Base-by-base conservation (phyloP, 768 basidiomycete species). In the Tricholoma flavovirens region DNA sequence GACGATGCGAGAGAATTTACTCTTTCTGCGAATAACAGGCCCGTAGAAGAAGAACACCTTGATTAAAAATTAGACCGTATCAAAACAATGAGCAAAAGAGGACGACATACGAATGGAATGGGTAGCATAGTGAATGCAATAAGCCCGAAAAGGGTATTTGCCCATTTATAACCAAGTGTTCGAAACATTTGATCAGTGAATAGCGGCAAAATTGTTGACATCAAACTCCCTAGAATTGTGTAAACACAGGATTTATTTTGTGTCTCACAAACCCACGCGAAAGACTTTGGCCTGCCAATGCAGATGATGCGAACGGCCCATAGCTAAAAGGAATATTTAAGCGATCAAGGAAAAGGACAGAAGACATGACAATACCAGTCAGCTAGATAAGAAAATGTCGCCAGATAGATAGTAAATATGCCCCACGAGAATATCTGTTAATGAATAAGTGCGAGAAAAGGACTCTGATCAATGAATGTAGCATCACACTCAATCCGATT, bases 211-310 rank as follows among this genome's bases (percentile, higher is more conserved):
- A 72, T 74, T 11, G 74, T 74, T 0, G 73, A 82, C 0, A 74
- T 62, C 17, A 83, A 55, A 57, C 82, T 83, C 32, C 82, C 80
- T 83, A 57, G 35, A 53, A 4, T 6, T 15, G 24, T 40, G 19
- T 56, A 2, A 17, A 10, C 57, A 53, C 17, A 55, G 53, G 49
- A 24, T 17, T 14, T 46, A 14, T 21, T 5, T 15, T 1, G 19
- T 36, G 10, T 8, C 14, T 15, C 1, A 32, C 21, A 33, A 15
- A 72, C 80, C 53, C 62, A 77, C 86, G 75, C 54, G 77, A 75
- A 54, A 87, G 71, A 61, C 80, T 83, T 66, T 87, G 85, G 1
- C 81, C 87, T 1, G 87, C 86, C 15, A 87, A 69, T 10, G 86
- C 86, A 0, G 83, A 86, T 0, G 84, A 86, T 5, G 87, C 86